Percentiles rank a stretch among this genome's conserved stretches.
phyloP scores from a whole-genome alignment of 2,329 filamentous ascomycete species.

The Didymella arachidicola region DNA sequence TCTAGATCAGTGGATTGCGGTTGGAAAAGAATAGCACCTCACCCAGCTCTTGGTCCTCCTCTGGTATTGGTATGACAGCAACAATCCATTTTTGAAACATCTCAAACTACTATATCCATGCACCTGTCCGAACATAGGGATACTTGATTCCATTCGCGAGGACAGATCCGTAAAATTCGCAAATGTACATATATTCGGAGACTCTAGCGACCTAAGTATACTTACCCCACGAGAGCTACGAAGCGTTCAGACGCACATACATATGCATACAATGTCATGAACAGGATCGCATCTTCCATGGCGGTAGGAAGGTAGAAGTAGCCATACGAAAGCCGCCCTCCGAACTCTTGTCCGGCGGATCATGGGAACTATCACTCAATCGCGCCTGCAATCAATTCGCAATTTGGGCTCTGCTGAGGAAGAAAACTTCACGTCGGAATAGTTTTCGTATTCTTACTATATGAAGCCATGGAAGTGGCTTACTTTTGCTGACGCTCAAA shows the following conservation, averaged over 20 bases:
- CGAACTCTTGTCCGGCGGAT: not conserved
- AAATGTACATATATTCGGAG: not conserved
- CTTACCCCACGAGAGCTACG: not conserved
- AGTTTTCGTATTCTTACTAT: not conserved
- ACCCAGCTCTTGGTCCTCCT: not conserved
- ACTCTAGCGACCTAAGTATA: not conserved
- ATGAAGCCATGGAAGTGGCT: not conserved
- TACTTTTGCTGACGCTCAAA: not conserved
- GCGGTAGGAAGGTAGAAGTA: not conserved
- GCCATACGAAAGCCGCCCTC: not conserved
- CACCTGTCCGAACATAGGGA: not conserved
- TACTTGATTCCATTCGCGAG: not conserved
- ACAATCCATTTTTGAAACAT: not conserved
- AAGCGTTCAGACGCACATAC: no score
- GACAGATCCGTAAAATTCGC: not conserved
- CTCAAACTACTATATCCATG: not conserved
- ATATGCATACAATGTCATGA: not conserved
- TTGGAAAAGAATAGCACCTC: not conserved
- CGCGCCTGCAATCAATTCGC: slow-evolving; percentile 3
- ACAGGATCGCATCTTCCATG: no score
- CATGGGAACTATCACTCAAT: not conserved
- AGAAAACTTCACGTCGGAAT: not conserved
- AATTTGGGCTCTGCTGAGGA: slow-evolving; percentile 1
- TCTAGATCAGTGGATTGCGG: not conserved
- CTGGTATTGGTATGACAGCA: not conserved